Conservation (phyloP, 495 filamentous ascomycete species). For the Durotheca rogersii region DNA sequence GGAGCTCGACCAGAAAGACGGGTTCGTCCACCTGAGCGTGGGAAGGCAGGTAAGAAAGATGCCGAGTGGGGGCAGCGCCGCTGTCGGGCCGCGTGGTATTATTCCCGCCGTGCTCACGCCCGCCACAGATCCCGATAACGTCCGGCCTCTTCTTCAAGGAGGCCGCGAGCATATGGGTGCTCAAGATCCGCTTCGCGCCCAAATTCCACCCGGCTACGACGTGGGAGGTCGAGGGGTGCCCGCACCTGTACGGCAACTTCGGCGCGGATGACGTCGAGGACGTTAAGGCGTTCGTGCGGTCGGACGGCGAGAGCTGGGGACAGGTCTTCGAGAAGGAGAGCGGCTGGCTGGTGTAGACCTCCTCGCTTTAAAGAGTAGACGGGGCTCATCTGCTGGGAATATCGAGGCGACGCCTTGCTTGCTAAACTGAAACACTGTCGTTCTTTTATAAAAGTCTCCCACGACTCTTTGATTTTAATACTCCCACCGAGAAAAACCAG, state of each 20-base stretch:
- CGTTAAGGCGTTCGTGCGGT: constrained; percentile 33
- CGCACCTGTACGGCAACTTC: constrained; percentile 52
- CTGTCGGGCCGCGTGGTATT: no score
- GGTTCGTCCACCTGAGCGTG: constrained; percentile 54
- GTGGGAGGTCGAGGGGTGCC: constrained; percentile 50
- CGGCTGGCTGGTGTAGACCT: constrained; percentile 15
- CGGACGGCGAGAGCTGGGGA: constrained; percentile 40
- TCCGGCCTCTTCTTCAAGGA: constrained; percentile 49
- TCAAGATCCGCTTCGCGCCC: constrained; percentile 45
- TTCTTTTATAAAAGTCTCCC: no score
- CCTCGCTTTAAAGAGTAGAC: background rate
- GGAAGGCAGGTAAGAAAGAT: constrained; percentile 50
- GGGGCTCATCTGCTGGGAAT: background rate
- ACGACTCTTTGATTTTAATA: no score
- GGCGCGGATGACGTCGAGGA: constrained; percentile 42
- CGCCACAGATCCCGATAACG: constrained; percentile 48
- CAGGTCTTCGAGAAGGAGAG: constrained; percentile 34
- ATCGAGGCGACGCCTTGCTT: background rate
- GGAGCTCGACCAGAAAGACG: constrained; percentile 51
- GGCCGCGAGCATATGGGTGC: constrained; percentile 39
- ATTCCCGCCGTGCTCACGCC: background rate
- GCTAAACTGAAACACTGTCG: no score
- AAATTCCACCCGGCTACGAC: constrained; percentile 41
- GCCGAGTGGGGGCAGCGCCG: no score
- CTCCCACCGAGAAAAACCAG: no score